Evolutionary conservation across 2,329 filamentous ascomycete genomes (phyloP).

Genomic region (Zymoseptoria crescenta): DNA sequence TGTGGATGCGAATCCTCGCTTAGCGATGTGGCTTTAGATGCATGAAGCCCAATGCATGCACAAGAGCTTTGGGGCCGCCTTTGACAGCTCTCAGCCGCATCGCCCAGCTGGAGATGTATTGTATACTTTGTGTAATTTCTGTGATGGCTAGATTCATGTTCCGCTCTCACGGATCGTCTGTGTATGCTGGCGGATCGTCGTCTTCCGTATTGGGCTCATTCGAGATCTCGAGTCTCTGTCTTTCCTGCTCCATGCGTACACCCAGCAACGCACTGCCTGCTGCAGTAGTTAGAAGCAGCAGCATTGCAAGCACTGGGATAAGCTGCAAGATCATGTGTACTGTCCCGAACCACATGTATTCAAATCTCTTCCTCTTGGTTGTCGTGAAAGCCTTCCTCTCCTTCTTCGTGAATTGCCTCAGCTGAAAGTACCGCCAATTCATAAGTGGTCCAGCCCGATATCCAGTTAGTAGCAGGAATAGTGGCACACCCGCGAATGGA

Average conservation of each 20-base stretch:
- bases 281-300: constrained; percentile 84
- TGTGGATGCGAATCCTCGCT: background rate
- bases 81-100: background rate
- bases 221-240: constrained; percentile 7
- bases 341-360: constrained; percentile 91
- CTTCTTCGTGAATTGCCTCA: constrained; percentile 66
- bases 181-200: constrained; percentile 22
- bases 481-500: constrained; percentile 70
- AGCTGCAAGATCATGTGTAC: constrained; percentile 77
- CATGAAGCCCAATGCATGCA: background rate
- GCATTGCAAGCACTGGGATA: constrained; percentile 84
- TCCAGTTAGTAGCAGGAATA: constrained; percentile 83
- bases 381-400: constrained; percentile 64
- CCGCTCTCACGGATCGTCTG: constrained; percentile 19
- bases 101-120: background rate
- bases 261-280: constrained; percentile 82
- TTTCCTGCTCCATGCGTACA: constrained; percentile 61
- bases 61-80: background rate
- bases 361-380: constrained; percentile 56
- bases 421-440: constrained; percentile 82
- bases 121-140: background rate
- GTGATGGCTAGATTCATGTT: background rate
- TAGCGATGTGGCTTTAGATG: background rate
- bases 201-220: constrained; percentile 12
- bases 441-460: constrained; percentile 80